Conservation (phyloP, 306 rosid species). For the Vigna radiata region DNA sequence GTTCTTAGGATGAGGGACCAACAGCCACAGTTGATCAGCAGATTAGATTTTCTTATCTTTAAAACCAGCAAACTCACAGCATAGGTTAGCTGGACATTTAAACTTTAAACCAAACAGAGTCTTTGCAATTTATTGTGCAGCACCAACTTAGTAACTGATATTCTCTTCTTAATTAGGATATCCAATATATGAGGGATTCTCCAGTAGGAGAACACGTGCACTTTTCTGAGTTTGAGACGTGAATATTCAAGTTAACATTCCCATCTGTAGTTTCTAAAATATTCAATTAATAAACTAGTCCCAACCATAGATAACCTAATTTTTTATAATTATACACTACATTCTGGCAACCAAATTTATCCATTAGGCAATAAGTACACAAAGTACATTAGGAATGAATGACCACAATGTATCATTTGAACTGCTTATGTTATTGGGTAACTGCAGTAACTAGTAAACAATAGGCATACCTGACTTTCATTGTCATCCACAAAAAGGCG, state of each 20-base stretch:
- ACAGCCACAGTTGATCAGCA: conserved; percentile 3
- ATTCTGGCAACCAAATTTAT: conserved; percentile 25
- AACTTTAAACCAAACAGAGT: neutral
- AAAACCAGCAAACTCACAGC: neutral
- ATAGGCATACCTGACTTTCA: conserved; percentile 63
- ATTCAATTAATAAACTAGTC: conserved; percentile 1
- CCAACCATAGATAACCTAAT: conserved; percentile 19
- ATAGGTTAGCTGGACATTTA: neutral
- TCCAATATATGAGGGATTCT: neutral
- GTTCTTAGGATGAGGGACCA: conserved; percentile 16
- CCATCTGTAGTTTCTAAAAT: conserved; percentile 29
- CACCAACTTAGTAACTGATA: neutral
- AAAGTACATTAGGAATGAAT: conserved; percentile 11
- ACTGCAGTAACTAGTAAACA: neutral
- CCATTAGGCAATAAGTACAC: conserved; percentile 7
- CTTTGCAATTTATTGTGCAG: neutral
- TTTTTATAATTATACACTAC: conserved; percentile 6
- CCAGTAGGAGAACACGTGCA: neutral
- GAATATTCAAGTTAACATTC: conserved; percentile 30
- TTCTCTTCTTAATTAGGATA: neutral
- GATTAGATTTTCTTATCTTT: neutral
- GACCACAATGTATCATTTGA: conserved; percentile 16
- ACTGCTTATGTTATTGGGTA: conserved; percentile 14
- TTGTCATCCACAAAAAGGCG: conserved; percentile 73
- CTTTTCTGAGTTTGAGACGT: neutral